Base-by-base conservation (phyloP, 129 eudicot genomes). In the Helichrysum umbraculigerum region DNA sequence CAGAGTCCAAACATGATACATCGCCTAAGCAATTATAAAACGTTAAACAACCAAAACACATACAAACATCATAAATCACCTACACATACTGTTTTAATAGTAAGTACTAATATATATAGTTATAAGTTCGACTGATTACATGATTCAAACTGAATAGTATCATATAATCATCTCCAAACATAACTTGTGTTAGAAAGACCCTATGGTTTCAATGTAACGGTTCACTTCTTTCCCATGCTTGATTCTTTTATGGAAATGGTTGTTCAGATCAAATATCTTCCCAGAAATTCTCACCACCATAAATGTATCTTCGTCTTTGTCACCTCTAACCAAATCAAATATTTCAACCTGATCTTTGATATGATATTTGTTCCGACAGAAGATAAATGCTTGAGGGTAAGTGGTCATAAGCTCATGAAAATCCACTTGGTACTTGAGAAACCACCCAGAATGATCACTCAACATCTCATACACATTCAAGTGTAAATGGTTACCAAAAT, bases 401-500 rank as follows among this genome's bases (percentile, higher is more conserved):
- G 68, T 32, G 20, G 9, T 0, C 10, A 25, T 25, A 54, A 73
- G 39, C 62, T 19, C 74, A 65, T 15, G 37, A 37, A 66, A 73
- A 14, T 66, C 52, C 33, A 80, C 79, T 3, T 25, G 19, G 30
- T 80, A 80, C 61, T 78, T 79, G 28, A 25, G 7, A n/a, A 52
- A 52, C 83, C 76, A 73, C 5, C 72, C 65, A 0, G 71, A 72
- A 50, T 72, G 66, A 25, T 82, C 69, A 14, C n/a, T 72, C 50
- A 39, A 62, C 82, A 82, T 76, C 76, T 76, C 85, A 44, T 71
- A 82, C 62, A 82, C 85, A 14, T 70, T 51, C 22, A 81, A 4
- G 22, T 52, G 74, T 34, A 47, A 10, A 32, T 32, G 34, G 34
- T 32, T 32, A 32, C 34, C 34, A 32, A 32, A 32, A 32, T 4